Evolutionary conservation across 2,329 filamentous ascomycete genomes (phyloP).

Genomic region (Botryotinia globosa): DNA sequence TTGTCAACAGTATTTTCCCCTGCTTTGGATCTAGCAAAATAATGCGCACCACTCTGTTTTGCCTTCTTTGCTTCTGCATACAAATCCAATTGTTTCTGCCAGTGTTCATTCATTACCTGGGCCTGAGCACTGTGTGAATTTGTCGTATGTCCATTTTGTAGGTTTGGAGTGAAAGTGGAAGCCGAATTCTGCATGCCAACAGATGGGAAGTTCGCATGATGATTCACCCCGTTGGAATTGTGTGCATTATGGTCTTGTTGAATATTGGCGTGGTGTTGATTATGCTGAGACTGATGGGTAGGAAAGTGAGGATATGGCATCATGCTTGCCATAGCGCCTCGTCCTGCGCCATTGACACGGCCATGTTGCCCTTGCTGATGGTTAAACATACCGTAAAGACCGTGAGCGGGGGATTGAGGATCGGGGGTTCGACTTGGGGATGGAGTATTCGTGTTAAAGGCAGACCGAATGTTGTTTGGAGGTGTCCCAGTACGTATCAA

Average conservation of each 20-base stretch:
- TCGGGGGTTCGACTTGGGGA: conserved; percentile 58
- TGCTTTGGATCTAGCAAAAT: conserved; percentile 70
- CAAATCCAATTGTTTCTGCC: conserved; percentile 81
- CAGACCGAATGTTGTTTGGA: conserved; percentile 45
- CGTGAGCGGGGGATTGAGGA: conserved; percentile 39
- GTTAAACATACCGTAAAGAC: conserved; percentile 62
- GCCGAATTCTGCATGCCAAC: conserved; percentile 64
- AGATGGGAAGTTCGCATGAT: conserved; percentile 61
- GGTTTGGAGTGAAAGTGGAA: conserved; percentile 51
- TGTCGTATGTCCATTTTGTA: conserved; percentile 57
- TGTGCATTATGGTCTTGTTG: conserved; percentile 58
- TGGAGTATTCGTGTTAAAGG: conserved; percentile 45
- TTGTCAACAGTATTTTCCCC: conserved; percentile 59
- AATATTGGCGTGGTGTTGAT: conserved; percentile 60
- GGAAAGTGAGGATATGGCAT: conserved; percentile 67
- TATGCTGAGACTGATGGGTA: conserved; percentile 52
- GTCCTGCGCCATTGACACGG: conserved; percentile 69
- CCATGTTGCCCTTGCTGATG: conserved; percentile 69
- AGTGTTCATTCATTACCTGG: conserved; percentile 64
- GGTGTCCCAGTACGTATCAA: conserved; percentile 44
- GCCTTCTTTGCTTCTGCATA: conserved; percentile 73
- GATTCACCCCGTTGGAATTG: conserved; percentile 52
- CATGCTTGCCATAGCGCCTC: conserved; percentile 61
- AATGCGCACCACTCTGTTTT: conserved; percentile 61
- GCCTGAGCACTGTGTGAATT: conserved; percentile 50